Evolutionary conservation across 768 basidiomycete species (phyloP), one percentile per base, ranked within the genome.

Genomic region (Hebeloma cylindrosporum): DNA sequence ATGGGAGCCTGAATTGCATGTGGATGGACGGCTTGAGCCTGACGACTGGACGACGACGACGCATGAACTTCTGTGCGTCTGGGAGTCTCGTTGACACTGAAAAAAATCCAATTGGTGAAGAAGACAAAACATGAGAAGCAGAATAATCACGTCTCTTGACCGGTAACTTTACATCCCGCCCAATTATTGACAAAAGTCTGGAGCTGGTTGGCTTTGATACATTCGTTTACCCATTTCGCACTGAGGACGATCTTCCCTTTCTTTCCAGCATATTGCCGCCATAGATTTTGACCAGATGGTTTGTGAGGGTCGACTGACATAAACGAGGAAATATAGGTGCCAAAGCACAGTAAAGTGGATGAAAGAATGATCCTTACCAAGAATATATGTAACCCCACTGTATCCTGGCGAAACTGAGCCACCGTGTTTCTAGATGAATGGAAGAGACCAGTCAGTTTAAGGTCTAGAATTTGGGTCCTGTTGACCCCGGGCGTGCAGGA

Each of bases 141-240:
- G 10, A 23, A 37, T 22, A 41, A 27, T 7, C 65, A 92, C 88
- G 70, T 65, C 64, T 92, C 88, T 13, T 70, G 73, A 17, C 88
- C 89, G 14, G 77, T 82, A 14, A 93, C 79, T 67, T 86, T 91
- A 54, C 86, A 92, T 18, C 80, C 85, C 8, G 83, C 88, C 79
- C 85, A 93, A 54, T 88, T 82, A 45, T 71, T 79, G 38, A 79
- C 75, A 57, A 83, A 91, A 0, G 85, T 88, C 60, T 88, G 85
- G 25, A 93, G 71, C 33, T 77, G 73, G 39, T 79, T 76, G 5
- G 74, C 66, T 54, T 82, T 79, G 54, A 93, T 72, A 55, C 90
- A 93, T 58, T 88, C 85, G 37, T 77, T 75, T 16, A 89, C 75
- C 90, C 90, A 93, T 34, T 78, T 76, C 4, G 78, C 74, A 55